Base-by-base conservation (phyloP, 2,329 filamentous ascomycete genomes). In the Sporothrix brasiliensis region DNA sequence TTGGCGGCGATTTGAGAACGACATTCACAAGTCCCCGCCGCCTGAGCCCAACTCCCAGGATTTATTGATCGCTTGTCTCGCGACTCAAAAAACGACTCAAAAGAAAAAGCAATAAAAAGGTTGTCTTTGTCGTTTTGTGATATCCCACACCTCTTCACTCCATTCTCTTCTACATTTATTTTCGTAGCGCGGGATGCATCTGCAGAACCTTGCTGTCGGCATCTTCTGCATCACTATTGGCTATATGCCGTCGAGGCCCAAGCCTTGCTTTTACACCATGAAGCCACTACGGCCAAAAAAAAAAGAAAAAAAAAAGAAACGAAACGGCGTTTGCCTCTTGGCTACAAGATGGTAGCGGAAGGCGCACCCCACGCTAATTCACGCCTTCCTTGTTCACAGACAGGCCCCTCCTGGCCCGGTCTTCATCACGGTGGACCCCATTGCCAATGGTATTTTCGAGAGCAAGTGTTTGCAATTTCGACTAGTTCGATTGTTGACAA, bases 21-120 rank as follows among this genome's bases (percentile, higher is more conserved):
- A 3, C 49, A 19, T 47, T 47, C 21, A 19, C 39, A 16, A 44
- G 2, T 11, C 16, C 30, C 30, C 54, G 30, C 44, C 44, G 16
- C 21, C 56, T 41, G 56, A 61, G 56, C 56, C 24, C 44, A 44
- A 24, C 50, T 10, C 24, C 16, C 13, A 27, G 41, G 39, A 34
- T 30, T 68, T 58, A 52, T 58, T 47, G 30, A 3, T 68, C 66
- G 66, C 66, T 68, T 68, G 50, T 21, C 39, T 68, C 66, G 66
- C 52, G 58, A 49, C 52, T 27, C 7, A 5, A 2, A 30, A 47
- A 49, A 47, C 39, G 58, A 49, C 52, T 19, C 7, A 5, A 49
- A 47, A 34, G 41, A 16, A 19, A 3, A 58, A 9, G 27, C 2
- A 58, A 39, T 1, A 61, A 1, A 61, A 61, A 34, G 30, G 13